Percentiles rank a stretch among this genome's conserved stretches.
These are phyloP conservation scores for Medakamo hakoo DNA, from an alignment of 139 green algal genomes.

Conservation along the genomic window DNA sequence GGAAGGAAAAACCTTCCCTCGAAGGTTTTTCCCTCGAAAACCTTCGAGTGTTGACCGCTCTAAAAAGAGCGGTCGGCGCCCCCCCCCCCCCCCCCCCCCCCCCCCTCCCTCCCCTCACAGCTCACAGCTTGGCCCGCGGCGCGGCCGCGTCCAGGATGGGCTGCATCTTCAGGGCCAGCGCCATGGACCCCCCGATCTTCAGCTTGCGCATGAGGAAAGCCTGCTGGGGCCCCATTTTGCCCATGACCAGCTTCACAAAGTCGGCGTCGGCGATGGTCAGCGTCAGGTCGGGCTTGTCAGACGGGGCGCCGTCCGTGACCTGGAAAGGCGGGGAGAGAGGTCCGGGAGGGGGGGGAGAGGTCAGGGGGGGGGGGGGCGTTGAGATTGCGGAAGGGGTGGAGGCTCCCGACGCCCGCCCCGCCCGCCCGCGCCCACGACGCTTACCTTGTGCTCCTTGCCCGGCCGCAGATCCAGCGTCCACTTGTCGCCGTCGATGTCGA, in stretches of 20 bases:
- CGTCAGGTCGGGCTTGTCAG: constrained; percentile 48
- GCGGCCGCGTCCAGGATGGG: constrained; percentile 61
- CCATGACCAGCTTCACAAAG: constrained; percentile 39
- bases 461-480: constrained; percentile 58
- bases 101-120: background rate
- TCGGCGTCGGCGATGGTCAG: constrained; percentile 48
- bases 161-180: constrained; percentile 69
- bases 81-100: too few relatives aligned
- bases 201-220: constrained; percentile 78
- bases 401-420: too few relatives aligned
- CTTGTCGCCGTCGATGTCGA: constrained; percentile 55
- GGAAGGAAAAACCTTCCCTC: too few relatives aligned
- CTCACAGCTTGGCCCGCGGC: constrained; percentile 38
- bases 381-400: too few relatives aligned
- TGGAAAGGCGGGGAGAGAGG: constrained; percentile 2
- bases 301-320: constrained; percentile 18
- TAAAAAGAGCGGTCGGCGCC: too few relatives aligned
- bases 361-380: background rate
- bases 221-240: constrained; percentile 71
- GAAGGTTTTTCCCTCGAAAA: too few relatives aligned
- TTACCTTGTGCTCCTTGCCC: constrained; percentile 15
- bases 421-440: constrained; percentile 8
- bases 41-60: too few relatives aligned
- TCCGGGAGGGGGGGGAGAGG: background rate
- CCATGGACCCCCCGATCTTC: constrained; percentile 70